Conservation (phyloP, 2,329 filamentous ascomycete species). For the Apiospora aurea region DNA sequence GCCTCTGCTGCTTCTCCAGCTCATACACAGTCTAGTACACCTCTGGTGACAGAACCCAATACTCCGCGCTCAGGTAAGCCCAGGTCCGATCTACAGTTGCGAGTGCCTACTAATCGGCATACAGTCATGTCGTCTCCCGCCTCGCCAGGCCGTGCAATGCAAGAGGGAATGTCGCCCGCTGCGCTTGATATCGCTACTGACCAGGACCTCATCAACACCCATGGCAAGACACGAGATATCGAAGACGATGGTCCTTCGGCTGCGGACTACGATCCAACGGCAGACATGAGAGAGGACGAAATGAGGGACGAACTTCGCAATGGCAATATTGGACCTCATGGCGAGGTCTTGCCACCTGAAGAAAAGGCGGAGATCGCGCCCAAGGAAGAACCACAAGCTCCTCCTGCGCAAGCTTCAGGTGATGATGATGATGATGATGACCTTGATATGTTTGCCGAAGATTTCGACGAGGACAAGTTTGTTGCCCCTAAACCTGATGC, state of each 20-base stretch:
- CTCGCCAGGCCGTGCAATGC: conserved; percentile 51
- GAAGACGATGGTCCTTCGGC: conserved; percentile 75
- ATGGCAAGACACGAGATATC: conserved; percentile 50
- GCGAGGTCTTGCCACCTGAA: conserved; percentile 58
- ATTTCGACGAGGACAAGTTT: conserved; percentile 73
- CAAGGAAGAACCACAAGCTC: conserved; percentile 44
- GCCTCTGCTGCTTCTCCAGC: conserved; percentile 58
- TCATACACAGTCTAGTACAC: conserved; percentile 53
- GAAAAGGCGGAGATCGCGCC: conserved; percentile 42
- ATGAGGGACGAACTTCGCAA: conserved; percentile 64
- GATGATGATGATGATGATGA: conserved; percentile 72
- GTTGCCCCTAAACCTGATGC: conserved; percentile 55
- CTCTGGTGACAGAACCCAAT: conserved; percentile 44
- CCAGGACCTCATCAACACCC: conserved; percentile 69
- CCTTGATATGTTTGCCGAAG: conserved; percentile 90
- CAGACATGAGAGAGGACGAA: conserved; percentile 78
- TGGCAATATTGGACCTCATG: conserved; percentile 60
- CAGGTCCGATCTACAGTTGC: neutral
- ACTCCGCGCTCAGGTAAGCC: conserved; percentile 58
- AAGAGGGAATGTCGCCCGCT: conserved; percentile 62
- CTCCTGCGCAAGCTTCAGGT: conserved; percentile 51
- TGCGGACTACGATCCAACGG: conserved; percentile 79
- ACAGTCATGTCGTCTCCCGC: conserved; percentile 45
- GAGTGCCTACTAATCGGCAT: conserved; percentile 34
- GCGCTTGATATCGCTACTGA: conserved; percentile 71